Percentiles rank a stretch among this genome's conserved stretches.
Evolutionary conservation across 805 yeast genomes (phyloP).

Genomic region (Kazachstania africana): DNA sequence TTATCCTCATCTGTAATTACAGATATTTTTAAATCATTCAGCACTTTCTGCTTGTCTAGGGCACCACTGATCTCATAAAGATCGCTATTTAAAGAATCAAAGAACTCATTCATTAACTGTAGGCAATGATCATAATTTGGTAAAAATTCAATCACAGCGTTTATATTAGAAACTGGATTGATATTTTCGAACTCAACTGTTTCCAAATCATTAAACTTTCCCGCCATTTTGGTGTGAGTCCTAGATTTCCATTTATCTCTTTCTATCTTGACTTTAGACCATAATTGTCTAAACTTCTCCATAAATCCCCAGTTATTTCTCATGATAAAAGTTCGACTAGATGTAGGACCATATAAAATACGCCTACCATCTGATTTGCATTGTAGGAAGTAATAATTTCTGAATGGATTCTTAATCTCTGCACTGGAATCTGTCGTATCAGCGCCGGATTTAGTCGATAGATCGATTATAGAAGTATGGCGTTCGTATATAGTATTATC

Average conservation of each 20-base stretch:
- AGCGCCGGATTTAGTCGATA: too few species aligned
- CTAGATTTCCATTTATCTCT: slow-evolving; percentile 15
- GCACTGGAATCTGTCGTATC: neutral
- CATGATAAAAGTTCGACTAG: slow-evolving; percentile 11
- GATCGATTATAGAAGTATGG: too few species aligned
- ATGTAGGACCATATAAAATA: slow-evolving; percentile 23
- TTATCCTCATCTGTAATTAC: slow-evolving; percentile 6
- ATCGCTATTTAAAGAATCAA: slow-evolving; percentile 6
- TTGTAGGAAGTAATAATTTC: slow-evolving; percentile 8
- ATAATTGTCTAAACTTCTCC: slow-evolving; percentile 11
- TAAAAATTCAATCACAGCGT: slow-evolving; percentile 7
- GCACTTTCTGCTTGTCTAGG: slow-evolving; percentile 13
- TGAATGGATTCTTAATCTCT: slow-evolving; percentile 5
- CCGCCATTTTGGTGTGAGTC: slow-evolving; percentile 1
- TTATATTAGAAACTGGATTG: slow-evolving; percentile 1
- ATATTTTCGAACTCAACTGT: neutral
- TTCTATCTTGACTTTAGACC: slow-evolving; percentile 18
- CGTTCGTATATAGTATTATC: too few species aligned
- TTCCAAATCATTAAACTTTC: neutral
- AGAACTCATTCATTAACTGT: slow-evolving; percentile 7
- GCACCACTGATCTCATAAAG: slow-evolving; percentile 6
- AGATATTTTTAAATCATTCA: slow-evolving; percentile 12
- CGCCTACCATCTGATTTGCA: slow-evolving; percentile 14
- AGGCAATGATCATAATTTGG: slow-evolving; percentile 14
- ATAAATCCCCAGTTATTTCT: slow-evolving; percentile 10